phyloP scores from a whole-genome alignment of 2,329 filamentous ascomycete species.

The Teratosphaeria zuluensis region DNA sequence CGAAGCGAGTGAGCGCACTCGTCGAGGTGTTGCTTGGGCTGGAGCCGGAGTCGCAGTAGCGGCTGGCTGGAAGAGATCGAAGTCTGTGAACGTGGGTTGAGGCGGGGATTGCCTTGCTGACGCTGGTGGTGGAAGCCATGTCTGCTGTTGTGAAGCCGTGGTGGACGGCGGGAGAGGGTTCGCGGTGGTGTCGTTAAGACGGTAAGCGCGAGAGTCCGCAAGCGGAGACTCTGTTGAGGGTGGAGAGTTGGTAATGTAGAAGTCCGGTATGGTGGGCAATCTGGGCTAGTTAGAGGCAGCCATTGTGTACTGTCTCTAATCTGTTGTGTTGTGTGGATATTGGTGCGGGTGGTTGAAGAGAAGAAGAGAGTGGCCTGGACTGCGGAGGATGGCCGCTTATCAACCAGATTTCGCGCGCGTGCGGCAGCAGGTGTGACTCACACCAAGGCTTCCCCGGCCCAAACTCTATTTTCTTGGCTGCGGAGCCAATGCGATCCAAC shows the following conservation, averaged over 20 bases:
- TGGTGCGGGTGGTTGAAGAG: slow-evolving; percentile 7
- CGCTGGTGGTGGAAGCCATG: slow-evolving; percentile 63
- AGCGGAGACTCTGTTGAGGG: slow-evolving; percentile 23
- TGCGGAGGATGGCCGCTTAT: background rate
- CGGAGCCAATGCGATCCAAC: background rate
- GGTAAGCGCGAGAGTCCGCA: slow-evolving; percentile 25
- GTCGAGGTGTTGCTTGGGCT: slow-evolving; percentile 29
- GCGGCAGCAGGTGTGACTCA: background rate
- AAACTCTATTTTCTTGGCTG: background rate
- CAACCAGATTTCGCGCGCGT: background rate
- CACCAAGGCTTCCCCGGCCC: background rate
- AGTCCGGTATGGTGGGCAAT: slow-evolving; percentile 23
- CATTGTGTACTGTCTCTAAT: slow-evolving; percentile 23
- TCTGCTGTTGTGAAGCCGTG: slow-evolving; percentile 65
- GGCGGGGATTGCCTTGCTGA: slow-evolving; percentile 43
- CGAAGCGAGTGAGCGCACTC: slow-evolving; percentile 44
- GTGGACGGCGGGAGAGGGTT: slow-evolving; percentile 67
- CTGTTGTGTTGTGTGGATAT: slow-evolving; percentile 8
- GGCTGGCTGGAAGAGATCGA: slow-evolving; percentile 60
- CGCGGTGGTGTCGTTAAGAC: slow-evolving; percentile 35
- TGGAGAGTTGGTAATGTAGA: slow-evolving; percentile 8
- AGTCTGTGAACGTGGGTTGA: slow-evolving; percentile 49
- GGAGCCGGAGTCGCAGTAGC: slow-evolving; percentile 28
- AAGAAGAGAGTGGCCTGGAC: slow-evolving; percentile 1
- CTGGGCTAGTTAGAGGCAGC: slow-evolving; percentile 22